Percentiles rank a stretch among this genome's conserved stretches.
Evolutionary conservation across 2,329 filamentous ascomycete species (phyloP).

Genomic region (Blastomyces gilchristii): DNA sequence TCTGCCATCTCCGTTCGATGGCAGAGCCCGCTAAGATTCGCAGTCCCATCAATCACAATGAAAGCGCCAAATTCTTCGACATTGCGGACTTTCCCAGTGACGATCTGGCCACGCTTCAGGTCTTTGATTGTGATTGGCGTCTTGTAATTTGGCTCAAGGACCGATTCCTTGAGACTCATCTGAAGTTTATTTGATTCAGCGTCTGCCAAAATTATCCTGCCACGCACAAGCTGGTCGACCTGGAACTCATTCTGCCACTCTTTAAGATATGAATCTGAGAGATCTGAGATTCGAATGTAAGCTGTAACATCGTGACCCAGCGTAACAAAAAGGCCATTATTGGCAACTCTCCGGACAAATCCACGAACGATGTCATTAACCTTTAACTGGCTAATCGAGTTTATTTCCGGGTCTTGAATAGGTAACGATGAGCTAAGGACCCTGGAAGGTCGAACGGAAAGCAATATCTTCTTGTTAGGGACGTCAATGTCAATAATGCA

Average conservation of each 20-base stretch:
- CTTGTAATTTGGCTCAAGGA: conserved; percentile 68
- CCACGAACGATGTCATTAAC: conserved; percentile 74
- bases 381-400: conserved; percentile 57
- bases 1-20: conserved; percentile 90
- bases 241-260: conserved; percentile 90
- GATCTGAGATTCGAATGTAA: conserved; percentile 73
- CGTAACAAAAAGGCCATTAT: conserved; percentile 79
- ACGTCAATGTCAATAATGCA: conserved; percentile 70
- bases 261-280: conserved; percentile 85
- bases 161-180: conserved; percentile 77
- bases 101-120: conserved; percentile 64
- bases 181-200: conserved; percentile 60
- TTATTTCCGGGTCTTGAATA: conserved; percentile 72
- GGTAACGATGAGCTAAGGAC: conserved; percentile 76
- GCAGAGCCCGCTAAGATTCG: conserved; percentile 84
- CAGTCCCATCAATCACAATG: conserved; percentile 75
- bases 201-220: conserved; percentile 68
- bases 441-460: conserved; percentile 78
- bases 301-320: conserved; percentile 73
- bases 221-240: conserved; percentile 80
- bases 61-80: conserved; percentile 95
- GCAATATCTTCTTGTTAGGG: conserved; percentile 69
- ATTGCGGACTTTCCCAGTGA: conserved; percentile 85
- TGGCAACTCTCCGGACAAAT: conserved; percentile 81
- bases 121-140: conserved; percentile 65